Conservation (phyloP, 345 rosid species). For the Eucalyptus marginata region DNA sequence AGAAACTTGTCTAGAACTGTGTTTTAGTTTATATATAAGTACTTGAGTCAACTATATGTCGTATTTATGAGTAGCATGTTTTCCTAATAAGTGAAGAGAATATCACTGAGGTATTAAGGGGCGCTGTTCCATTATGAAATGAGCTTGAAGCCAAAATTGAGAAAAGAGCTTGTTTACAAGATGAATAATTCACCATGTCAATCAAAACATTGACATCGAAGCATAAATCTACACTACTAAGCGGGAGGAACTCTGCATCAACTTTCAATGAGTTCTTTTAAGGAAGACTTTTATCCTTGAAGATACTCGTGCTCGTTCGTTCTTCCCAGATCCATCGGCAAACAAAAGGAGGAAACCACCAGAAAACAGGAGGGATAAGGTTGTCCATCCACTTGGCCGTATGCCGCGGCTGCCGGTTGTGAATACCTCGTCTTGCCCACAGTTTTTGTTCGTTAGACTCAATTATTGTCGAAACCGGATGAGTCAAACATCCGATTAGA, state of each 20-base stretch:
- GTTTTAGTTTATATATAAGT: rapidly evolving
- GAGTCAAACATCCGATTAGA: too few species aligned
- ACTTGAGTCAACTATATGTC: too few species aligned
- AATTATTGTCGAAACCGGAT: too few species aligned
- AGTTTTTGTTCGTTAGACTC: too few species aligned
- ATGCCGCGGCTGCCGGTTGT: not conserved
- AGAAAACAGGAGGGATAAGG: not conserved
- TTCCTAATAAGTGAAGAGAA: not conserved
- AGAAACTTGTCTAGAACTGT: rapidly evolving
- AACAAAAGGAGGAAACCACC: not conserved
- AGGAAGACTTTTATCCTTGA: too few species aligned
- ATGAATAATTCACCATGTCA: not conserved
- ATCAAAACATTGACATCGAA: not conserved
- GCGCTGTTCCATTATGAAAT: too few species aligned
- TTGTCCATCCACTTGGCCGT: not conserved
- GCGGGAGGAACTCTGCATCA: not conserved
- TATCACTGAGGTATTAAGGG: not conserved
- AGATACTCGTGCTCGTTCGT: too few species aligned
- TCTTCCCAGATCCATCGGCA: too few species aligned
- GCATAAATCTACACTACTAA: not conserved
- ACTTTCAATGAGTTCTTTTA: not conserved
- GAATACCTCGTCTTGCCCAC: too few species aligned
- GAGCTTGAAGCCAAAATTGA: not conserved
- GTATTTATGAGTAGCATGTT: too few species aligned
- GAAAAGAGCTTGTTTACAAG: not conserved